phyloP scores from a whole-genome alignment of 177 flowering plant genomes.

The Vitis hybrid region DNA sequence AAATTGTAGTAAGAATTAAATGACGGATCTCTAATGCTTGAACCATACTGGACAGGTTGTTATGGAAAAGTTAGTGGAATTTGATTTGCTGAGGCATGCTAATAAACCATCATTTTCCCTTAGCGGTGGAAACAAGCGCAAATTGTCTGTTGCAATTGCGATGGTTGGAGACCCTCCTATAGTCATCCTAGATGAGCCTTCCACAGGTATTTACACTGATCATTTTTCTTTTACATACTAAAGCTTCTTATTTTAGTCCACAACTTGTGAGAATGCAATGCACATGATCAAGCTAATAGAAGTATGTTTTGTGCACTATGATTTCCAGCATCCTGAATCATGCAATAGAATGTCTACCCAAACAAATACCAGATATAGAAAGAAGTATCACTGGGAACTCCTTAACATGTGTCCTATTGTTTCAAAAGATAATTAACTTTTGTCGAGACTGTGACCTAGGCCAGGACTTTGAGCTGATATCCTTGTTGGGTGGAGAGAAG shows the following conservation, averaged over 20 bases:
- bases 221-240: neutral
- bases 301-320: no score
- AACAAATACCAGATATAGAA: no score
- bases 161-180: constrained; percentile 99
- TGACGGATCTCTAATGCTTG: constrained; percentile 3
- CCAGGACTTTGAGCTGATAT: no score
- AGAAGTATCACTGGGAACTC: no score
- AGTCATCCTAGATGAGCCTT: constrained; percentile 98
- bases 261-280: neutral
- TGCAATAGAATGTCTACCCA: no score
- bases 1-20: neutral
- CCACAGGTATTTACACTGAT: constrained; percentile 64
- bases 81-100: constrained; percentile 89
- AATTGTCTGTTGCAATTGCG: constrained; percentile 96
- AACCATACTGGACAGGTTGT: constrained; percentile 60
- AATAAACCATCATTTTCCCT: constrained; percentile 82
- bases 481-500: no score
- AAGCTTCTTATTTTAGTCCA: neutral
- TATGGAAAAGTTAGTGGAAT: constrained; percentile 77
- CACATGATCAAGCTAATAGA: no score
- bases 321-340: no score
- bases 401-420: no score
- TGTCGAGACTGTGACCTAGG: no score
- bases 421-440: no score
- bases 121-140: constrained; percentile 97